Base-by-base conservation (phyloP, 148 eudicot species). In the Camellia granthamiana region DNA sequence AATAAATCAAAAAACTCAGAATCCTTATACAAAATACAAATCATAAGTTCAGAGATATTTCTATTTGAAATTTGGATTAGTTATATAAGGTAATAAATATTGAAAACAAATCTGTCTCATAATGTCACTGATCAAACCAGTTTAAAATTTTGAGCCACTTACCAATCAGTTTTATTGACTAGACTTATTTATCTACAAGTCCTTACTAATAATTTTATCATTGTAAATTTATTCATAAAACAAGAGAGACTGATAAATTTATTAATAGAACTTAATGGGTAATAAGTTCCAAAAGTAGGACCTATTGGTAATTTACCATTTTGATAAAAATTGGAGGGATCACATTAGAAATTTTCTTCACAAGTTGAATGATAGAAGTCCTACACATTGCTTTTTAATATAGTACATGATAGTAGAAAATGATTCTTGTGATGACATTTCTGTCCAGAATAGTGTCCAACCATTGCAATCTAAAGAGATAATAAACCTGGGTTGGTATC, bases 271-370 rank as follows among this genome's bases (percentile, higher is more conserved):
- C 38, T 30, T 30, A 30, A 30, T 30, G 38, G 38, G 38, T 30
- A 30, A 30, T 30, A 30, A 30, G 38, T 30, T 30, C 38, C 38
- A 30, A 30, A 30, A 30, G 38, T 30, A 30, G 38, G 38, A 30
- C 38, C 38, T 30, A 30, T 30, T 30, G 38, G 38, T 30, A 30
- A 30, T 30, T 30, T 30, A 30, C 1, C 38, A 30, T 30, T 30
- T 30, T 30, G 38, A 1, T 30, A 30, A 30, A 30, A 30, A 30
- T 30, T 30, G 38, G 38, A 30, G 12, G 49, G 72, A 68, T 76
- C 66, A 43, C n/a, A 44, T 59, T n/a, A 60, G 16, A 76, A 76
- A 12, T 42, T 43, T 76, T 16, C 46, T 74, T 74, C 58, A 56
- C 23, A 1, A 56, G 21, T 38, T 58, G 30, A 74, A 72, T 73